Evolutionary conservation across 305 asterid genomes (phyloP).

Genomic region (Euphrasia arctica): DNA sequence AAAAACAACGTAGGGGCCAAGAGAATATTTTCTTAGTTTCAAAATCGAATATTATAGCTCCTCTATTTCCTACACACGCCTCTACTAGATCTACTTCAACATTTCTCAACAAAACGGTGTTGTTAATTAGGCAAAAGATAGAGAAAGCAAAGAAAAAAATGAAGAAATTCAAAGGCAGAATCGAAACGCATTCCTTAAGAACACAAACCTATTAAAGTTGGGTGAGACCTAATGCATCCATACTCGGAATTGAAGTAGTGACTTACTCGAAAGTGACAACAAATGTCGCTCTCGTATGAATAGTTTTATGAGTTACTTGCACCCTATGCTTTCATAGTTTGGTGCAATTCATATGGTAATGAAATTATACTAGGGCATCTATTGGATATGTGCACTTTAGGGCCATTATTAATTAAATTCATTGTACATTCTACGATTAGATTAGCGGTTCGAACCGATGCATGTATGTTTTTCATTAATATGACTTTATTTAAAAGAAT

Average conservation of each 20-base stretch:
- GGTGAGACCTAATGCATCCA: slow-evolving; percentile 40
- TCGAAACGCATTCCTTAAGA: slow-evolving; percentile 27
- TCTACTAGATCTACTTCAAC: slow-evolving; percentile 1
- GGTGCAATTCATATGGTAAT: slow-evolving; percentile 4
- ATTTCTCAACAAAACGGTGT: slow-evolving; percentile 19
- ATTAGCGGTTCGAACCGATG: too few relatives aligned
- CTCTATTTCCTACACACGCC: slow-evolving; percentile 19
- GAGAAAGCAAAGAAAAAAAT: slow-evolving; percentile 14
- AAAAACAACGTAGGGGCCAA: not conserved
- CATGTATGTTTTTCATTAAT: too few relatives aligned
- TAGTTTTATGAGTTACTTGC: slow-evolving; percentile 22
- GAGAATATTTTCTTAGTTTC: slow-evolving; percentile 8
- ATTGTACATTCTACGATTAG: too few relatives aligned
- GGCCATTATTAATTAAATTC: too few relatives aligned
- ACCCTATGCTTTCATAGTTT: slow-evolving; percentile 1
- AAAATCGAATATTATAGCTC: slow-evolving; percentile 17
- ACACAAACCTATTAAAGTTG: slow-evolving; percentile 42
- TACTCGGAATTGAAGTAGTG: slow-evolving; percentile 23
- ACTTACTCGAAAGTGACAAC: slow-evolving; percentile 29
- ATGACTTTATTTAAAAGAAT: too few relatives aligned
- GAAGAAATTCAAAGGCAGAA: slow-evolving; percentile 21
- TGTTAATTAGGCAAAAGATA: slow-evolving; percentile 26
- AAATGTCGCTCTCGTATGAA: slow-evolving; percentile 32
- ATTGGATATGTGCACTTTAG: too few relatives aligned
- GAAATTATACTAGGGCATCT: not conserved